phyloP scores from a whole-genome alignment of 129 eudicot genomes.

The Flaveria brownii region DNA sequence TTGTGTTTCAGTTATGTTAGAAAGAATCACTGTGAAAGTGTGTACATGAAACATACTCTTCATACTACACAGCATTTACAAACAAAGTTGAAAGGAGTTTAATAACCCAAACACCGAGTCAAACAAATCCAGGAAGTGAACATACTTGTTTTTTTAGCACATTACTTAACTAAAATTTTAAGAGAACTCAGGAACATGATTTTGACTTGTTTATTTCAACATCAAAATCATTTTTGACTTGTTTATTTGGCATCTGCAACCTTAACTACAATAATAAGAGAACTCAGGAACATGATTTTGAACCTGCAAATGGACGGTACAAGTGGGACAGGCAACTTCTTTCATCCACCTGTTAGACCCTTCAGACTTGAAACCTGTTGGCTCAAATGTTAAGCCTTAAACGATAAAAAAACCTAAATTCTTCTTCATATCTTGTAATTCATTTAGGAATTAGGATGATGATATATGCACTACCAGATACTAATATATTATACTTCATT shows the following conservation, averaged over 20 bases:
- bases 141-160: background rate
- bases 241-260: constrained; percentile 40
- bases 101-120: constrained; percentile 22
- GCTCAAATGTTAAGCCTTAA: background rate
- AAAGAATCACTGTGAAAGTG: too few relatives aligned
- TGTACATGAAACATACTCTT: constrained; percentile 2
- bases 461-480: background rate
- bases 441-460: background rate
- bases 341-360: constrained; percentile 72
- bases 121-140: constrained; percentile 26
- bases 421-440: background rate
- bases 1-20: background rate
- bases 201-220: too few relatives aligned
- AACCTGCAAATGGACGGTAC: constrained; percentile 97
- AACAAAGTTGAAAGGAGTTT: constrained; percentile 15
- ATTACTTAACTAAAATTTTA: too few relatives aligned
- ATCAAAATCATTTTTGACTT: constrained; percentile 40
- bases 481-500: background rate
- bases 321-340: constrained; percentile 95
- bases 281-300: background rate
- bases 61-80: constrained; percentile 26
- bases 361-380: constrained; percentile 62
- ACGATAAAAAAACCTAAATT: background rate
- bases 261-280: constrained; percentile 25
- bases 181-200: too few relatives aligned